Percentiles rank a stretch among this genome's conserved stretches.
Conservation (phyloP, 371 early-diverging fungal genomes). For the Rhizomucor miehei region DNA sequence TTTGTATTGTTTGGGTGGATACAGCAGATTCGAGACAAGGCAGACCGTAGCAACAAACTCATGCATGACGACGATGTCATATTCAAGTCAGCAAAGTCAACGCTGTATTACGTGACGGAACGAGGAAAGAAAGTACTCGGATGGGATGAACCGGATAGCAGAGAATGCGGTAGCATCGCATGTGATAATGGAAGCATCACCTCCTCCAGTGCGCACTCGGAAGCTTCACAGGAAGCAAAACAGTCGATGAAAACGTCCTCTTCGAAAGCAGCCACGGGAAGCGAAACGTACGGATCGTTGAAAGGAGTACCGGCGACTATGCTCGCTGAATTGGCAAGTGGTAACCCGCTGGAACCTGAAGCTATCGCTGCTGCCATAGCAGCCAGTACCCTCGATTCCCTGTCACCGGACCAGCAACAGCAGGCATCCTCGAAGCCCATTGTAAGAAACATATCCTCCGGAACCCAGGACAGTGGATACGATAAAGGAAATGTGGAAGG, state of each 20-base stretch:
- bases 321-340: too few relatives aligned
- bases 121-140: constrained; percentile 51
- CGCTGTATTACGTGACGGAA: constrained; percentile 57
- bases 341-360: too few relatives aligned
- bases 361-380: too few relatives aligned
- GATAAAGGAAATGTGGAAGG: background rate
- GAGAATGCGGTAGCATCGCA: background rate
- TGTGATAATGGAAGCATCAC: background rate
- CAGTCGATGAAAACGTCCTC: too few relatives aligned
- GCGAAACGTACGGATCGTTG: too few relatives aligned
- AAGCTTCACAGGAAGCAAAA: too few relatives aligned
- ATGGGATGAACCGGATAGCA: constrained; percentile 28
- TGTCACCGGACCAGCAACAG: too few relatives aligned
- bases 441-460: too few relatives aligned
- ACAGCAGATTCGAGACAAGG: constrained; percentile 44
- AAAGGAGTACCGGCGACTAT: too few relatives aligned
- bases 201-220: background rate
- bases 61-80: constrained; percentile 16
- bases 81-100: constrained; percentile 42
- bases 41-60: constrained; percentile 19
- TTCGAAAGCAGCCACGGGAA: too few relatives aligned
- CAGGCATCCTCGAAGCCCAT: too few relatives aligned
- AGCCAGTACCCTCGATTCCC: too few relatives aligned
- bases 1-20: constrained; percentile 60
- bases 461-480: background rate